A percentile compares a stretch with the other conserved stretches of the same genome.
Conservation (phyloP, 805 yeast genomes). For the baker's yeast (Saccharomyces cerevisiae) region DNA sequence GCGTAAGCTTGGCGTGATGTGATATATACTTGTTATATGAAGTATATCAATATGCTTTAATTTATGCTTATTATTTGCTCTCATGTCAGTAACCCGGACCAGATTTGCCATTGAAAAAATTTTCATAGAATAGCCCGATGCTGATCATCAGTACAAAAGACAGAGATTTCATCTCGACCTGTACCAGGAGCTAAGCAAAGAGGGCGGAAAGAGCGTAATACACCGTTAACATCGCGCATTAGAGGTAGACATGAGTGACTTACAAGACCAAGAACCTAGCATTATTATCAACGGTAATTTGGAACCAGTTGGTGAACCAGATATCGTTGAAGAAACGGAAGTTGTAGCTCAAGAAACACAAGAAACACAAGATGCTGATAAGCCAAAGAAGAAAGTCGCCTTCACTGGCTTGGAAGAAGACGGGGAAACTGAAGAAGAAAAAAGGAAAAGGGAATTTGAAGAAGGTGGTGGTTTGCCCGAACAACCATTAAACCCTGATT, state of each 20-base stretch:
- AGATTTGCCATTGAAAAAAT: neutral
- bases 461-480: constrained; percentile 98
- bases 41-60: neutral
- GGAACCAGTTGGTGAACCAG: constrained; percentile 28
- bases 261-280: constrained; percentile 79
- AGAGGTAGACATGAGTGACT: constrained; percentile 50
- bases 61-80: neutral
- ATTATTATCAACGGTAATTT: constrained; percentile 64
- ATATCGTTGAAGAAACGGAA: constrained; percentile 35
- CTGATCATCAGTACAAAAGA: neutral
- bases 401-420: constrained; percentile 64
- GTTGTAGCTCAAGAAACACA: constrained; percentile 27
- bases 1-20: neutral
- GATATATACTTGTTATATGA: neutral
- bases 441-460: constrained; percentile 76
- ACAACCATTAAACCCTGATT: constrained; percentile 87
- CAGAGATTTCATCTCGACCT: neutral
- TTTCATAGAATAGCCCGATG: constrained; percentile 1
- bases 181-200: neutral
- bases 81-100: neutral
- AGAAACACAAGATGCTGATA: constrained; percentile 29
- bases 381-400: constrained; percentile 65
- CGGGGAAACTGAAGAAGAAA: constrained; percentile 66
- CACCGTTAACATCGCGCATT: neutral
- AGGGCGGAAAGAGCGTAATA: neutral